phyloP scores from a whole-genome alignment of 177 flowering plant species.

The Vitis hybrid region DNA sequence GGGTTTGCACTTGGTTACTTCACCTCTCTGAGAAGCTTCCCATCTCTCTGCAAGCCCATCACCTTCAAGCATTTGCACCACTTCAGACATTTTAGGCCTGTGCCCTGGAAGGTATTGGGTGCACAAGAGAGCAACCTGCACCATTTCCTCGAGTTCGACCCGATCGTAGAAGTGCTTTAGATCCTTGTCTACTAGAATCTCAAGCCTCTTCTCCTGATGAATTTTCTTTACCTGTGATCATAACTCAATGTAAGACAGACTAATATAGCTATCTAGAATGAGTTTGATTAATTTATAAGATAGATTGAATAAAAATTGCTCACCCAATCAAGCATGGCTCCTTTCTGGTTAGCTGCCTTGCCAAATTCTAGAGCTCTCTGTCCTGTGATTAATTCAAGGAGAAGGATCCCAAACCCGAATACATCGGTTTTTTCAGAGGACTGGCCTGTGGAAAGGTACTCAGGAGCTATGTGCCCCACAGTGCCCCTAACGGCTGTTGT shows the following conservation, averaged over 20 bases:
- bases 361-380: constrained; percentile 61
- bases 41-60: constrained; percentile 71
- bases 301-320: constrained; percentile 1
- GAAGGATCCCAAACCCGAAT: constrained; percentile 58
- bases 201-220: constrained; percentile 64
- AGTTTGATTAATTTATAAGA: not conserved
- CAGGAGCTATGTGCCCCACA: constrained; percentile 63
- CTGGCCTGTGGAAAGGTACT: constrained; percentile 62
- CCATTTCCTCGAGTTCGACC: constrained; percentile 69
- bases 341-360: constrained; percentile 58
- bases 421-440: constrained; percentile 67
- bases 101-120: constrained; percentile 61
- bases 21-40: constrained; percentile 63
- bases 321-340: constrained; percentile 62
- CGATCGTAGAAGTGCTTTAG: constrained; percentile 47
- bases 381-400: constrained; percentile 59
- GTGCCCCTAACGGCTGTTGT: constrained; percentile 69
- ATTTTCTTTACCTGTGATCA: constrained; percentile 52
- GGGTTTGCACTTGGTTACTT: constrained; percentile 39
- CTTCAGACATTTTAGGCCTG: constrained; percentile 75
- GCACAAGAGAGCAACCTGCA: constrained; percentile 58
- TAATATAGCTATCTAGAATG: not conserved
- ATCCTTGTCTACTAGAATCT: constrained; percentile 61
- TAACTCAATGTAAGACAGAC: not conserved
- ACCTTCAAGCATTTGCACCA: constrained; percentile 69